phyloP scores from a whole-genome alignment of 2,329 filamentous ascomycete species.

The Ambrosiella cleistominuta region DNA sequence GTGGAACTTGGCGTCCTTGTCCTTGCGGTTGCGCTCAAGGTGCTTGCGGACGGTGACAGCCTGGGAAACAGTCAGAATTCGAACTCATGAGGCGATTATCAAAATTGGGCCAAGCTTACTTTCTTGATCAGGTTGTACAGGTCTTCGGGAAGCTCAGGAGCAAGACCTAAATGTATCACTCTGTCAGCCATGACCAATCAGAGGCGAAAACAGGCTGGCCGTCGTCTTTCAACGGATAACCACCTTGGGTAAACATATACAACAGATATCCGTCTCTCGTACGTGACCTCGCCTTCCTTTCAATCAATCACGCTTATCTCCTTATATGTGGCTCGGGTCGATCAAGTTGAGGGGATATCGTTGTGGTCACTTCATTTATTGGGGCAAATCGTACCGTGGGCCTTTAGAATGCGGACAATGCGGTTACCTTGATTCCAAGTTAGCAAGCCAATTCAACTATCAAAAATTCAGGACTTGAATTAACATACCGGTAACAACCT shows the following conservation, averaged over 20 bases:
- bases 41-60: slow-evolving; percentile 99
- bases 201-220: slow-evolving; percentile 40
- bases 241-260: slow-evolving; percentile 12
- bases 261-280: slow-evolving; percentile 7
- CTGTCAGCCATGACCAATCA: slow-evolving; percentile 86
- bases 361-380: slow-evolving; percentile 14
- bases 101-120: slow-evolving; percentile 32
- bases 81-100: neutral
- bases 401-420: slow-evolving; percentile 98
- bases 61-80: slow-evolving; percentile 26
- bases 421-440: slow-evolving; percentile 66
- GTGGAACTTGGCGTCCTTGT: slow-evolving; percentile 99
- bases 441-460: slow-evolving; percentile 18
- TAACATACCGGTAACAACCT: slow-evolving; percentile 79
- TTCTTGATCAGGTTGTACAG: slow-evolving; percentile 99
- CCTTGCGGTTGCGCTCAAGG: slow-evolving; percentile 99
- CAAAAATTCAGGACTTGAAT: neutral
- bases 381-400: slow-evolving; percentile 60
- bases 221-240: slow-evolving; percentile 10
- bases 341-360: slow-evolving; percentile 17
- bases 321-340: slow-evolving; percentile 17
- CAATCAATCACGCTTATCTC: slow-evolving; percentile 9
- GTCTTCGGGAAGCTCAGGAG: slow-evolving; percentile 97
- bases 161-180: slow-evolving; percentile 85
- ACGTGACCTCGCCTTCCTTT: neutral